phyloP scores from a whole-genome alignment of 139 green algal genomes.

The Chlorella sp. region DNA sequence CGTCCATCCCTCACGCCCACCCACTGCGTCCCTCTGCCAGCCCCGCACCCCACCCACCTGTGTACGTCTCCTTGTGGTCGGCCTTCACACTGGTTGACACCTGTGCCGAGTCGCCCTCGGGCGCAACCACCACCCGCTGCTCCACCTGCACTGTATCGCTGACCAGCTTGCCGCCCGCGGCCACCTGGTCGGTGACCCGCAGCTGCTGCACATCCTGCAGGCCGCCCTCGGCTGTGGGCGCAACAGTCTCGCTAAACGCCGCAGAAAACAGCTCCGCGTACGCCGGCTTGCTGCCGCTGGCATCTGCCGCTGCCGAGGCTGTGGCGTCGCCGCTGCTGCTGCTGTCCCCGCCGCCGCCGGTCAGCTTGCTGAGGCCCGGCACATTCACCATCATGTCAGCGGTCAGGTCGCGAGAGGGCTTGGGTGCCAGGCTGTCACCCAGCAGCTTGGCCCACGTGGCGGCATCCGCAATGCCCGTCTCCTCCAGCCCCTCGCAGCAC shows the following conservation, averaged over 20 bases:
- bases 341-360: background rate
- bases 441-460: constrained; percentile 75
- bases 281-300: constrained; percentile 12
- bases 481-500: constrained; percentile 66
- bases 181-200: background rate
- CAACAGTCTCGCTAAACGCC: background rate
- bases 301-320: background rate
- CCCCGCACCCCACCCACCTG: background rate
- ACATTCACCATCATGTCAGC: constrained; percentile 34
- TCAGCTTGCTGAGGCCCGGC: background rate
- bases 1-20: too few species aligned
- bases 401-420: constrained; percentile 9
- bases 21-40: too few species aligned
- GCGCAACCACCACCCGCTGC: background rate
- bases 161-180: background rate
- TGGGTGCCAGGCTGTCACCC: constrained; percentile 38
- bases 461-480: constrained; percentile 77
- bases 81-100: background rate
- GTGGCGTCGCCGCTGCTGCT: background rate
- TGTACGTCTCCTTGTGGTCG: background rate
- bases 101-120: background rate
- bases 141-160: background rate
- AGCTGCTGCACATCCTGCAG: constrained; percentile 1
- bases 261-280: constrained; percentile 15
- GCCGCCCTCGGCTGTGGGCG: background rate